A percentile compares a stretch with the other conserved stretches of the same genome.
Evolutionary conservation across 495 filamentous ascomycete species (phyloP).

Genomic region (Thermochaetoides thermophila): DNA sequence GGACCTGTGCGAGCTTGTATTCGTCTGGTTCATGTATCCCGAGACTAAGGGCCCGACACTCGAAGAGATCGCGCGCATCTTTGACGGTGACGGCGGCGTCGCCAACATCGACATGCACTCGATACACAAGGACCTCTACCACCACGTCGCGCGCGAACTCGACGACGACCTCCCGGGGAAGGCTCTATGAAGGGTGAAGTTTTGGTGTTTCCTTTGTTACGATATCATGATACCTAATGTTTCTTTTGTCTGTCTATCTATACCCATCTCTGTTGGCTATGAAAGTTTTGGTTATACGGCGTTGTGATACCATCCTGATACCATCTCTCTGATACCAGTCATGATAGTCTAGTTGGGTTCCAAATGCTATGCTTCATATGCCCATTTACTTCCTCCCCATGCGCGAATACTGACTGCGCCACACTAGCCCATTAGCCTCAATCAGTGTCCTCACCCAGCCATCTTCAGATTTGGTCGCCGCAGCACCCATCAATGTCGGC

Average conservation of each 20-base stretch:
- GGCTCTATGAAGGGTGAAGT: conserved; percentile 4
- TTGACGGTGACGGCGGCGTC: conserved; percentile 43
- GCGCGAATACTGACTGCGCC: conserved; percentile 1
- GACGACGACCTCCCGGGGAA: conserved; percentile 10
- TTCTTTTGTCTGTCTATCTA: no score
- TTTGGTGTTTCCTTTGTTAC: no score
- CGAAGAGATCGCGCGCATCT: conserved; percentile 46
- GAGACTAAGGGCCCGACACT: conserved; percentile 51
- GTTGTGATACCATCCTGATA: no score
- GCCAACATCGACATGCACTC: conserved; percentile 33
- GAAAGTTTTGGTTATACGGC: no score
- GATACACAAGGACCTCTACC: conserved; percentile 31
- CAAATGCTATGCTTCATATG: background rate
- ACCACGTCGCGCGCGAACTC: conserved; percentile 21
- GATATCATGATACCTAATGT: no score
- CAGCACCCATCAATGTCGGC: conserved; percentile 5
- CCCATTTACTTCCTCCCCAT: conserved; percentile 3
- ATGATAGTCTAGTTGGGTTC: conserved; percentile 1
- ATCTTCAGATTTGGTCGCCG: conserved; percentile 5
- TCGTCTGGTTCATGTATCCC: conserved; percentile 54
- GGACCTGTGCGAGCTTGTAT: conserved; percentile 39
- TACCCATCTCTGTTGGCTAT: no score
- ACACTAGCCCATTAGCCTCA: conserved; percentile 1
- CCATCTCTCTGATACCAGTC: background rate
- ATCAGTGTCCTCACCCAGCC: conserved; percentile 8